Conservation (phyloP, 129 eudicot genomes). For the Lactuca saligna region DNA sequence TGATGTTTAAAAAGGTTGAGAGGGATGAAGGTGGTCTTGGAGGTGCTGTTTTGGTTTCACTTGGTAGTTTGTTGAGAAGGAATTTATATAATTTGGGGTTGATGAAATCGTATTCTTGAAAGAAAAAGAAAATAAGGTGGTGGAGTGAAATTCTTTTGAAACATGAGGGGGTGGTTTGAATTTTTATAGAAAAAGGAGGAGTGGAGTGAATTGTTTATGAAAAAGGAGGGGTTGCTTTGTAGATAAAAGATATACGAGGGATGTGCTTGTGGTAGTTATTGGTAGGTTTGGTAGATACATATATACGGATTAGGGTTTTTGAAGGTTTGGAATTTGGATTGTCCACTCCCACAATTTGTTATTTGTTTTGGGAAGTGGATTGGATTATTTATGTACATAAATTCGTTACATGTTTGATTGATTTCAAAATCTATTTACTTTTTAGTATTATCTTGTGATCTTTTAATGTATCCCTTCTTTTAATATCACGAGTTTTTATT, state of each 20-base stretch:
- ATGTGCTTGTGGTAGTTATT: conserved; percentile 20
- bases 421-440: neutral
- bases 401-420: conserved; percentile 24
- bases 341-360: neutral
- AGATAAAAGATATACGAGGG: conserved; percentile 18
- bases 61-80: conserved; percentile 77
- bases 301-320: conserved; percentile 24
- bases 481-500: too few species aligned
- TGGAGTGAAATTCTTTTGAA: neutral
- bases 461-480: too few species aligned
- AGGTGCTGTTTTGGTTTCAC: conserved; percentile 69
- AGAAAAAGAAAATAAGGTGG: neutral
- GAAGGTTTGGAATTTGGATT: conserved; percentile 1
- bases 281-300: conserved; percentile 31
- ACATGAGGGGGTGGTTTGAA: too few species aligned
- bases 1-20: conserved; percentile 40
- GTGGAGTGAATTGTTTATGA: conserved; percentile 5
- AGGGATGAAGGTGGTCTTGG: conserved; percentile 44
- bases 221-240: conserved; percentile 9
- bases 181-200: neutral
- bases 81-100: conserved; percentile 78
- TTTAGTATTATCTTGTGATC: neutral
- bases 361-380: conserved; percentile 16
- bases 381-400: conserved; percentile 30
- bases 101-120: conserved; percentile 71